These are phyloP conservation scores for Globisporangium lucens DNA, from an alignment of 352 stramenopile species.

Conservation along the genomic window DNA sequence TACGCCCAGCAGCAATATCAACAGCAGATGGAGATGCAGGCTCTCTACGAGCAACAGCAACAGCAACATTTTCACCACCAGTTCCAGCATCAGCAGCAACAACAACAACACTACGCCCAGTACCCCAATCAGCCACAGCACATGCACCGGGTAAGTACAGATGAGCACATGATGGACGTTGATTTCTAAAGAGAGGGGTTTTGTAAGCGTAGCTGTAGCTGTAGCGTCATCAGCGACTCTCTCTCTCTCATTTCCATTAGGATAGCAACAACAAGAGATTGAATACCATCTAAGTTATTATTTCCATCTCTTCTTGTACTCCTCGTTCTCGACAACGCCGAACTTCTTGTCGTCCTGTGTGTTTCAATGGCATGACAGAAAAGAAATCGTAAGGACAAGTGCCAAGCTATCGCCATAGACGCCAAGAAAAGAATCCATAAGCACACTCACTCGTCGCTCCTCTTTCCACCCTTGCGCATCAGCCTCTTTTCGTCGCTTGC, in stretches of 20 bases:
- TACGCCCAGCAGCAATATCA: slow-evolving; percentile 30
- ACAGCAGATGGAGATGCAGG: slow-evolving; percentile 31
- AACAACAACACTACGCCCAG: slow-evolving; percentile 17
- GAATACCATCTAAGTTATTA: slow-evolving; percentile 54
- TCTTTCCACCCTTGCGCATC: slow-evolving; percentile 60
- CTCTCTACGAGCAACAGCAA: slow-evolving; percentile 31
- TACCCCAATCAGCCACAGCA: slow-evolving; percentile 20
- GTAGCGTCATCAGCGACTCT: slow-evolving; percentile 3
- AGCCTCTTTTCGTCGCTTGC: slow-evolving; percentile 62
- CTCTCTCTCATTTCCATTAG: not conserved
- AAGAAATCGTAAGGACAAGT: not conserved
- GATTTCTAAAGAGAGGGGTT: slow-evolving; percentile 28
- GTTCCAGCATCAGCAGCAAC: slow-evolving; percentile 30
- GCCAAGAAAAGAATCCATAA: not conserved
- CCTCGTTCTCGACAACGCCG: slow-evolving; percentile 59
- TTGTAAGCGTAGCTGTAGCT: not conserved
- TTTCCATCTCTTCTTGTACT: slow-evolving; percentile 83
- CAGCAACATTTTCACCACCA: slow-evolving; percentile 18
- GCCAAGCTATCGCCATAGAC: not conserved
- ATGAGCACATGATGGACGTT: slow-evolving; percentile 65
- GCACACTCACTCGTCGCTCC: slow-evolving; percentile 45
- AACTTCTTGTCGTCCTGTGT: slow-evolving; percentile 53
- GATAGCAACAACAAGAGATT: not conserved
- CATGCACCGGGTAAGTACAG: slow-evolving; percentile 16
- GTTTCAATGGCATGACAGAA: not conserved